Evolutionary conservation across 345 rosid genomes (phyloP), one percentile per base, ranked within the genome.

Genomic region (Brassica rapa): DNA sequence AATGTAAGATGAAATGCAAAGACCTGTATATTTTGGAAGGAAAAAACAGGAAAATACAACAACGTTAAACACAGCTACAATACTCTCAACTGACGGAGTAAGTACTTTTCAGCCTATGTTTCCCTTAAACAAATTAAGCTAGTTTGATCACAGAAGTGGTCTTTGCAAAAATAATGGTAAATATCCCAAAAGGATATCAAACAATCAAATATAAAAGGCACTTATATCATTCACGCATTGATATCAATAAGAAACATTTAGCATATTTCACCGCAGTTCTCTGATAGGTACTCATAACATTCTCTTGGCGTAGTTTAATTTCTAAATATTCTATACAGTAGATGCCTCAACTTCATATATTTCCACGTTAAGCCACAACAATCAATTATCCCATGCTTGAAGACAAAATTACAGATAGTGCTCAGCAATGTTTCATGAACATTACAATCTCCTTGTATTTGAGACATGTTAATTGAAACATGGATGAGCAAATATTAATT

Each of bases 1-100:
- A 56, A 94, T 84, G 79, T 84, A 83, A 6, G 89, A 85, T 70
- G 93, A 89, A 87, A 94, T 86, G 87, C 91, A 86, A 77, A 88
- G 84, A 68, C 98, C 98, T 94, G 72, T 39, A 72, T 66, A 62
- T 64, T 23, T 12, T 35, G 53, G 46, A 66, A 21, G 39, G 35
- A 37, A 35, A 41, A 59, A 29, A 24, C 8, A 66, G 37, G 12
- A 10, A 74, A 53, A 73, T 68, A 68, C 62, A 69, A 33, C 32
- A 27, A 29, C 33, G n/a, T 41, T 55, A 66, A 46, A 43, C 62
- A 78, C 51, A 29, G 32, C 16, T 60, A 32, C 39, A 32, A 41
- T 16, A 66, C 39, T 37, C 19, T 60, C 32, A 49, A 4, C 41
- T 29, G 43, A 66, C 19, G 56, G 27, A 27, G 43, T 51, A 21